Conservation (phyloP, 2,329 filamentous ascomycete species). For the Aspergillus ochraceus region DNA sequence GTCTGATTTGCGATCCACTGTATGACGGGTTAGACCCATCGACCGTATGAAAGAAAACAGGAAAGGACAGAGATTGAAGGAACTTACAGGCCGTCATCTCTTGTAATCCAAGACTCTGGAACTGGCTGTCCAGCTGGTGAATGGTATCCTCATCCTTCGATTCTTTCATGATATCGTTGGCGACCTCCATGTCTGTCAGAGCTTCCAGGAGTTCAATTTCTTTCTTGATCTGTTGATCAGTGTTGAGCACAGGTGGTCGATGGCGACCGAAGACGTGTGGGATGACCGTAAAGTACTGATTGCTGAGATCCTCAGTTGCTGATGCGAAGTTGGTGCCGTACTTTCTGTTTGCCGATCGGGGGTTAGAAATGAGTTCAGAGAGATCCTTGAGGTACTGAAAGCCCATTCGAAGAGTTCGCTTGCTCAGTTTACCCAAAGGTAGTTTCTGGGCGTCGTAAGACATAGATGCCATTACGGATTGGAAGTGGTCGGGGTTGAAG, state of each 20-base stretch:
- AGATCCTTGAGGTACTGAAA: constrained; percentile 77
- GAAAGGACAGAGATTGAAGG: background rate
- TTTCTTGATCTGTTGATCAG: constrained; percentile 61
- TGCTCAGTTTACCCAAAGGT: constrained; percentile 80
- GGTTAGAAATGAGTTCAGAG: constrained; percentile 63
- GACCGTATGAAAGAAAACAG: background rate
- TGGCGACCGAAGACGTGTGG: constrained; percentile 78
- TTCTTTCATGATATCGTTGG: constrained; percentile 74
- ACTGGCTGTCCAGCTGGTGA: constrained; percentile 71
- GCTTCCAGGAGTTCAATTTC: constrained; percentile 80
- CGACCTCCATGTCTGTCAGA: constrained; percentile 81
- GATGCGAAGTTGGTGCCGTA: constrained; percentile 40
- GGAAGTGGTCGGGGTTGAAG: constrained; percentile 75
- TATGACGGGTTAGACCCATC: background rate
- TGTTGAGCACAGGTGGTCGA: constrained; percentile 67
- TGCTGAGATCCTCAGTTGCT: constrained; percentile 66
- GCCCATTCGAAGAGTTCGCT: constrained; percentile 70
- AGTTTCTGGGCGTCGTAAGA: constrained; percentile 63
- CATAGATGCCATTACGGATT: constrained; percentile 50
- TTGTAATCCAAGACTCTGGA: constrained; percentile 66
- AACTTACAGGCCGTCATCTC: constrained; percentile 67
- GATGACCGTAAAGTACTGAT: constrained; percentile 77
- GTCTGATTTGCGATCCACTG: constrained; percentile 54
- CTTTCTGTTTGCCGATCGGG: constrained; percentile 45
- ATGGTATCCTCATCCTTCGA: constrained; percentile 55